Conservation (phyloP, 352 stramenopile species). For the Phytophthora palmivora region DNA sequence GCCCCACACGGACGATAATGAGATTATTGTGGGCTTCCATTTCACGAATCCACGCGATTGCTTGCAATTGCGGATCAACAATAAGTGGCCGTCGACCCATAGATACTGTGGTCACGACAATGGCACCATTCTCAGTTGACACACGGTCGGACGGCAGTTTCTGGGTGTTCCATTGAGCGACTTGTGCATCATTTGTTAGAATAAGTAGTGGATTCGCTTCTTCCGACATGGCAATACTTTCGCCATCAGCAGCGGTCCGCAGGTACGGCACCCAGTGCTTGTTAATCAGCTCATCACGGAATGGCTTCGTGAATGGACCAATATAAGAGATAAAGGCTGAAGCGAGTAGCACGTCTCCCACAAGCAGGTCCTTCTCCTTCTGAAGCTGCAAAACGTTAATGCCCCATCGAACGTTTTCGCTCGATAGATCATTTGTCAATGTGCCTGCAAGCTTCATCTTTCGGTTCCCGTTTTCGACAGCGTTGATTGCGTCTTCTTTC, state of each 20-base stretch:
- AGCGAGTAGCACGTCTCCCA: slow-evolving; percentile 94
- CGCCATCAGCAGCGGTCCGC: slow-evolving; percentile 82
- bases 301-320: slow-evolving; percentile 95
- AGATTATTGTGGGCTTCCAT: slow-evolving; percentile 93
- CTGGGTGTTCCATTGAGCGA: slow-evolving; percentile 95
- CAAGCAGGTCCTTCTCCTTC: slow-evolving; percentile 92
- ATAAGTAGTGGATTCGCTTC: slow-evolving; percentile 91
- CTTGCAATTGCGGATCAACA: slow-evolving; percentile 95
- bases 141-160: slow-evolving; percentile 93
- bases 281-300: slow-evolving; percentile 94
- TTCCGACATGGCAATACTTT: slow-evolving; percentile 93
- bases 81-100: slow-evolving; percentile 93
- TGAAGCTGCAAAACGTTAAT: slow-evolving; percentile 94
- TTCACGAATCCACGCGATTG: slow-evolving; percentile 94
- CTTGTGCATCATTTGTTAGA: slow-evolving; percentile 92
- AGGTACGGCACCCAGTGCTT: slow-evolving; percentile 94
- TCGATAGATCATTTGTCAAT: slow-evolving; percentile 94
- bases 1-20: slow-evolving; percentile 94
- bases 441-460: slow-evolving; percentile 97
- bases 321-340: slow-evolving; percentile 97
- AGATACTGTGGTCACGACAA: slow-evolving; percentile 92
- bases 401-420: slow-evolving; percentile 96
- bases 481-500: slow-evolving; percentile 94
- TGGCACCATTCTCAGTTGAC: slow-evolving; percentile 94
- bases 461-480: slow-evolving; percentile 91